phyloP scores from a whole-genome alignment of 202 grass and related monocot genomes.

The Panicum virgatum region DNA sequence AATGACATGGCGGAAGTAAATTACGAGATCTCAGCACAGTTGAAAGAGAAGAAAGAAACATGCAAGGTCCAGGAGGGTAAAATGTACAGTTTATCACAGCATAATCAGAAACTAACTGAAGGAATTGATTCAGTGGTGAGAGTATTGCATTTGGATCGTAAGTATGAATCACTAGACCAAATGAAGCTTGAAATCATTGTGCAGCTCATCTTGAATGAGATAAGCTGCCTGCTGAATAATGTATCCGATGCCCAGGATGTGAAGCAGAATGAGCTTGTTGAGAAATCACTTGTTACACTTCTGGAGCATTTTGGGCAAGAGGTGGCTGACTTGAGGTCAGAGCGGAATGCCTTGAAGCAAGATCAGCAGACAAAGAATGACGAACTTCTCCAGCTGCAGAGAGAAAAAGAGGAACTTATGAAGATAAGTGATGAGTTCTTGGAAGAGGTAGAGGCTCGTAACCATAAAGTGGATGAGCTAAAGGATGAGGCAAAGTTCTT shows the following conservation, averaged over 20 bases:
- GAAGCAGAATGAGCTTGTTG: slow-evolving; percentile 74
- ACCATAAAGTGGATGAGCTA: slow-evolving; percentile 59
- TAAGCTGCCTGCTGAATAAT: slow-evolving; percentile 53
- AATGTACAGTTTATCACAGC: slow-evolving; percentile 49
- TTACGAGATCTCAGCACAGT: slow-evolving; percentile 32
- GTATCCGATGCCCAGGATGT: slow-evolving; percentile 80
- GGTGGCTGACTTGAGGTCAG: slow-evolving; percentile 68
- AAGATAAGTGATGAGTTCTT: slow-evolving; percentile 59
- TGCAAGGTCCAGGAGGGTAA: slow-evolving; percentile 46
- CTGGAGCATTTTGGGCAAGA: slow-evolving; percentile 86
- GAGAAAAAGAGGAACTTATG: slow-evolving; percentile 57
- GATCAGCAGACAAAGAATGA: slow-evolving; percentile 53
- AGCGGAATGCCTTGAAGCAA: slow-evolving; percentile 61
- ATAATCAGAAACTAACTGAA: slow-evolving; percentile 73
- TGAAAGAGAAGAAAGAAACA: slow-evolving; percentile 45
- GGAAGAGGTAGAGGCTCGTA: slow-evolving; percentile 60
- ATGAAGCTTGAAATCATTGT: slow-evolving; percentile 81
- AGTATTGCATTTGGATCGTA: slow-evolving; percentile 71
- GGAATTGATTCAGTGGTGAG: slow-evolving; percentile 58
- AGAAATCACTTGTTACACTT: slow-evolving; percentile 89
- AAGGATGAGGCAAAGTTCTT: slow-evolving; percentile 71
- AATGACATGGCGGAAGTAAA: slow-evolving; percentile 33
- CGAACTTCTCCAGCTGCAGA: slow-evolving; percentile 51
- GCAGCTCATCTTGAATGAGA: slow-evolving; percentile 84
- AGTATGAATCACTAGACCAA: slow-evolving; percentile 58